These are phyloP conservation scores for Daldinia concentrica DNA, from an alignment of 495 filamentous ascomycete genomes.

Conservation along the genomic window DNA sequence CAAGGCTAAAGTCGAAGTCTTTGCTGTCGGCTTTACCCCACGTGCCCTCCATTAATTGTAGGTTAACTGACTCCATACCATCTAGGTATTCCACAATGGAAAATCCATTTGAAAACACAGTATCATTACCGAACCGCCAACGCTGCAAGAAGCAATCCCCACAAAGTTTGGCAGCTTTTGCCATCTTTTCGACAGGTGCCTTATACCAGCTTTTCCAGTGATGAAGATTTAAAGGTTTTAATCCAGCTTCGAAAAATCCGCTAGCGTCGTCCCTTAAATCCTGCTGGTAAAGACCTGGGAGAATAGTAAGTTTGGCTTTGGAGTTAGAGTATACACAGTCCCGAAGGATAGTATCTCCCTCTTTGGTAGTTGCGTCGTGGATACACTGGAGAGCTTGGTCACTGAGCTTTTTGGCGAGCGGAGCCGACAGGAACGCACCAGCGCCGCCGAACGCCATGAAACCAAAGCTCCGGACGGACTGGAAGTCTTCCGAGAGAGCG, in stretches of 20 bases:
- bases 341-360: conserved; percentile 69
- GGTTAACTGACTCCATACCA: conserved; percentile 58
- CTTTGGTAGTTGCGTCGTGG: conserved; percentile 57
- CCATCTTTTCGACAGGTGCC: conserved; percentile 67
- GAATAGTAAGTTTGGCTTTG: conserved; percentile 63
- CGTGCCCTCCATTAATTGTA: conserved; percentile 68
- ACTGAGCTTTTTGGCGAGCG: conserved; percentile 64
- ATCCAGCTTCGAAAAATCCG: conserved; percentile 70
- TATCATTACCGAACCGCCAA: conserved; percentile 67
- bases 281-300: conserved; percentile 70
- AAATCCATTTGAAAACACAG: conserved; percentile 70
- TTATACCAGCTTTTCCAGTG: conserved; percentile 68
- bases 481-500: conserved; percentile 69
- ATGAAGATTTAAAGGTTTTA: conserved; percentile 66
- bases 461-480: conserved; percentile 67
- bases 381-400: conserved; percentile 65
- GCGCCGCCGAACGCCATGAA: conserved; percentile 75
- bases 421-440: conserved; percentile 70
- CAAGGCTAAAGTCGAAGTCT: conserved; percentile 61
- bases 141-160: conserved; percentile 71
- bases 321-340: conserved; percentile 69
- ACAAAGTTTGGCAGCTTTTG: conserved; percentile 62
- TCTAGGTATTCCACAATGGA: conserved; percentile 66
- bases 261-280: conserved; percentile 68
- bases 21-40: conserved; percentile 62